Evolutionary conservation across 2,329 filamentous ascomycete genomes (phyloP).

Genomic region (Calonectria pseudoturangicola): DNA sequence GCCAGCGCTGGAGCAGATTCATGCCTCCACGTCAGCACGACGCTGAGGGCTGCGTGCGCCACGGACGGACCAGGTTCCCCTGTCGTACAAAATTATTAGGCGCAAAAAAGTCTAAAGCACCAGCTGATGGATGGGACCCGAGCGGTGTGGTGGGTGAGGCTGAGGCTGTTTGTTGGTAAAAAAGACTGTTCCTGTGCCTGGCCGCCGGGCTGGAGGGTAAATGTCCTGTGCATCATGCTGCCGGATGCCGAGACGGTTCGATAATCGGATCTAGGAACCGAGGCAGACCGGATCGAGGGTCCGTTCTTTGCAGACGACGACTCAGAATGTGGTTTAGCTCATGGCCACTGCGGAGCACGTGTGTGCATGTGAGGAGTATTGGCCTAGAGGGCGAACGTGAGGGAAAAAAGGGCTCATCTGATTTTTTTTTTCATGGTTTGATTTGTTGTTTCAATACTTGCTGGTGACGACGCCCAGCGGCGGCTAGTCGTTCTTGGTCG

Average conservation of each 20-base stretch:
- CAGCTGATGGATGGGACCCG: constrained; percentile 8
- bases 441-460: not conserved
- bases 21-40: constrained; percentile 23
- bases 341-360: not conserved
- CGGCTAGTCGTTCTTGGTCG: constrained; percentile 3
- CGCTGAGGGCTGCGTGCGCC: constrained; percentile 11
- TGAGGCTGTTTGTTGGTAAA: not conserved
- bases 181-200: constrained; percentile 1
- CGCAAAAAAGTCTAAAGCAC: constrained; percentile 4
- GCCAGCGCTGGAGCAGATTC: constrained; percentile 14
- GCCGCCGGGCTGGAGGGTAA: not conserved
- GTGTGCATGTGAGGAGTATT: not conserved
- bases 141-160: constrained; percentile 23
- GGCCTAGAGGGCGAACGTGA: too few relatives aligned
- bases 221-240: constrained; percentile 6
- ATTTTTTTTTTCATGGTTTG: constrained; percentile 6
- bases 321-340: not conserved
- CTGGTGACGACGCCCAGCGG: constrained; percentile 11
- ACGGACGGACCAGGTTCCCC: constrained; percentile 10
- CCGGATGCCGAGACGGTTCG: constrained; percentile 1
- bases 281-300: constrained; percentile 4
- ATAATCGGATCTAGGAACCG: constrained; percentile 18
- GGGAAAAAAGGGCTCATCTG: constrained; percentile 11
- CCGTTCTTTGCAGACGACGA: not conserved
- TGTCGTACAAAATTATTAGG: constrained; percentile 7